phyloP scores from a whole-genome alignment of 148 eudicot species.

The Mesembryanthemum crystallinum region DNA sequence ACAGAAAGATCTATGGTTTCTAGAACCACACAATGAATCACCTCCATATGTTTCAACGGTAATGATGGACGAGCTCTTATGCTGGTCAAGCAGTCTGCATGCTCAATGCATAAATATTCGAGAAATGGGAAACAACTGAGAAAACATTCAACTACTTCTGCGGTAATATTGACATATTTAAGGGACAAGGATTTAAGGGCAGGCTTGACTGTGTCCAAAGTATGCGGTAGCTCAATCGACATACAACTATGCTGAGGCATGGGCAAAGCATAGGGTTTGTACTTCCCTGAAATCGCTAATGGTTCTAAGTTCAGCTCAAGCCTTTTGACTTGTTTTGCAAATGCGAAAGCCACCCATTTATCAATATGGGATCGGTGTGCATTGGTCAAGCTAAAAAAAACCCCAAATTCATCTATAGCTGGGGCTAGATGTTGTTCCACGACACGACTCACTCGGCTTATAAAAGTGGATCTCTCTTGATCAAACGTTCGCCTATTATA shows the following conservation, averaged over 20 bases:
- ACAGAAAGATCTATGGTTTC: background rate
- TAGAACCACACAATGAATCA: background rate
- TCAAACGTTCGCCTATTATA: background rate
- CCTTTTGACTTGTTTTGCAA: background rate
- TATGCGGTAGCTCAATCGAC: background rate
- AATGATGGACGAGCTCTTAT: background rate
- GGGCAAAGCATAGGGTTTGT: background rate
- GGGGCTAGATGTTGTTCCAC: background rate
- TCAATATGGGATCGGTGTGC: background rate
- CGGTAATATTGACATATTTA: background rate
- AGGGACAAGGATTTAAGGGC: conserved; percentile 9
- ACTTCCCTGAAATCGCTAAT: background rate
- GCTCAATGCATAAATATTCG: background rate
- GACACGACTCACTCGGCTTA: background rate
- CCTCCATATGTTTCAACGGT: conserved; percentile 10
- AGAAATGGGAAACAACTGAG: background rate
- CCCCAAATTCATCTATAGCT: conserved; percentile 5
- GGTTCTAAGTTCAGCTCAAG: conserved; percentile 19
- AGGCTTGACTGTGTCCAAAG: background rate
- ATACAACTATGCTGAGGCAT: too few species aligned
- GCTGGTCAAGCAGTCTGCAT: background rate
- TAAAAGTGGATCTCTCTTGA: background rate
- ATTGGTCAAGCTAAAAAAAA: conserved; percentile 4
- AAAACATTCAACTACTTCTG: background rate
- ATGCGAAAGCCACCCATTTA: conserved; percentile 18